Percentiles rank a stretch among this genome's conserved stretches.
phyloP scores from a whole-genome alignment of 2,329 filamentous ascomycete species.

The Fusarium sp. region DNA sequence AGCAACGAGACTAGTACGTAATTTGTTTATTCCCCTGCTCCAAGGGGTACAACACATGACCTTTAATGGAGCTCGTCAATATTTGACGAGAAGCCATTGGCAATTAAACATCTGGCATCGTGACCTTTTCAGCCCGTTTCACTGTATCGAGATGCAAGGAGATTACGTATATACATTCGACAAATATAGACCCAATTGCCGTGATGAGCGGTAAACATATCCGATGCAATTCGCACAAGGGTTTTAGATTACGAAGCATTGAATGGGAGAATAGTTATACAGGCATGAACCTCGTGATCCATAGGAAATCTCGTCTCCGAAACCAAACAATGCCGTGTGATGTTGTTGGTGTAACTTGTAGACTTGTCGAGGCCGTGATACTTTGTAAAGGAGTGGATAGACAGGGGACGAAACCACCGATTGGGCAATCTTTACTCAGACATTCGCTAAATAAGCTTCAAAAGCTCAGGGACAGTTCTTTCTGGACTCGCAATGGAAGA shows the following conservation, averaged over 20 bases:
- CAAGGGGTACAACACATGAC: conserved; percentile 38
- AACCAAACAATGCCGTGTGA: conserved; percentile 8
- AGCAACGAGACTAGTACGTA: conserved; percentile 40
- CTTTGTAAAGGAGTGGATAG: not conserved
- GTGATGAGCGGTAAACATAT: conserved; percentile 27
- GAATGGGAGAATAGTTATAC: not conserved
- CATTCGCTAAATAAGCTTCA: conserved; percentile 8
- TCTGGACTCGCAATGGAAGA: conserved; percentile 18
- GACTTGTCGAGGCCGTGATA: conserved; percentile 17
- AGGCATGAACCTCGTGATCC: conserved; percentile 25
- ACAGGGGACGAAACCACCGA: conserved; percentile 26
- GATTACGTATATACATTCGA: conserved; percentile 18
- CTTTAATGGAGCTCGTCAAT: conserved; percentile 36
- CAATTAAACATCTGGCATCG: conserved; percentile 44
- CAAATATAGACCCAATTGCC: conserved; percentile 2
- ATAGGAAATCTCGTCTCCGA: conserved; percentile 8
- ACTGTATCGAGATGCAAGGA: conserved; percentile 4
- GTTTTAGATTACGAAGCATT: conserved; percentile 25
- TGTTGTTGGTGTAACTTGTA: conserved; percentile 11
- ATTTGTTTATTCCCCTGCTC: conserved; percentile 33
- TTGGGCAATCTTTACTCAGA: conserved; percentile 29
- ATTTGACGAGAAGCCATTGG: conserved; percentile 31
- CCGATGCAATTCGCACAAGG: conserved; percentile 11
- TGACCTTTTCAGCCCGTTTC: conserved; percentile 34
- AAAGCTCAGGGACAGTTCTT: conserved; percentile 7